These are phyloP conservation scores for Colletotrichum sp. DNA, from an alignment of 2,329 filamentous ascomycete genomes.

Conservation along the genomic window DNA sequence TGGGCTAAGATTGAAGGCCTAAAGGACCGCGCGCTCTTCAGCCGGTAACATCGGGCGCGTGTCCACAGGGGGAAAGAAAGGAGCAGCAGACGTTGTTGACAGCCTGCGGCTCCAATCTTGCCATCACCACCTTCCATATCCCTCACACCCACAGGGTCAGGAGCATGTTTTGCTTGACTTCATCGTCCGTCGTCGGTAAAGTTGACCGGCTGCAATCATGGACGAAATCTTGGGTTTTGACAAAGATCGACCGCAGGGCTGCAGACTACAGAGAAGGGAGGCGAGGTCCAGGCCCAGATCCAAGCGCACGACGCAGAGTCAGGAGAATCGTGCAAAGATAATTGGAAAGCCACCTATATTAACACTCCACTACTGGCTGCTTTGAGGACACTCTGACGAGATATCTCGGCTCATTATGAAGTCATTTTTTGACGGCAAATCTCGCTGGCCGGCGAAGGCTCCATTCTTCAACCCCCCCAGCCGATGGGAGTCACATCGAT, in stretches of 20 bases:
- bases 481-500: constrained; percentile 1
- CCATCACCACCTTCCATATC: not conserved
- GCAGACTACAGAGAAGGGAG: not conserved
- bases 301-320: not conserved
- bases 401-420: constrained; percentile 20
- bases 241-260: not conserved
- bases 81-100: not conserved
- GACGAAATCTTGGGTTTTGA: not conserved
- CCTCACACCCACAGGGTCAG: not conserved
- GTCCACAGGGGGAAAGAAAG: not conserved
- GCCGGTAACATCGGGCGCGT: not conserved
- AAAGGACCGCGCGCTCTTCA: not conserved
- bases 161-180: not conserved
- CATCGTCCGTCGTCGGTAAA: not conserved
- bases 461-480: not conserved
- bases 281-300: not conserved
- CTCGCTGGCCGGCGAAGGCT: not conserved
- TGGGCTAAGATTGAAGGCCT: not conserved
- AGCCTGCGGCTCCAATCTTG: not conserved
- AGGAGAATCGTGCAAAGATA: not conserved
- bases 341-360: constrained; percentile 1
- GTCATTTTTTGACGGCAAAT: constrained; percentile 1
- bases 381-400: not conserved
- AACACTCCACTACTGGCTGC: not conserved
- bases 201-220: not conserved